phyloP scores from a whole-genome alignment of 495 filamentous ascomycete genomes.

The Podospora appendiculata region DNA sequence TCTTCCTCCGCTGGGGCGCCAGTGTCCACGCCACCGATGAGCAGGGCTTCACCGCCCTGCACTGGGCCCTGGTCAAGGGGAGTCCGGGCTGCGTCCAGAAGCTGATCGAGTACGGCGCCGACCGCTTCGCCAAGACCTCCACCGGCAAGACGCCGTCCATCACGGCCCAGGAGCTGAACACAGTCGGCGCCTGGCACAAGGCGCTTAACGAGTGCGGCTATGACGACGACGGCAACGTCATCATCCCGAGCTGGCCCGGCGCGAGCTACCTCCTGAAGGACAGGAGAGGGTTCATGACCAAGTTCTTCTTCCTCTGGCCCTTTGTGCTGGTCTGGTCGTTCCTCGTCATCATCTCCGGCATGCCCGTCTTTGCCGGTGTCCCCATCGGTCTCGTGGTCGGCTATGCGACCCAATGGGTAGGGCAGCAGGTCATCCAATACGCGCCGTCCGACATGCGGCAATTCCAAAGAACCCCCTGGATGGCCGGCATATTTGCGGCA shows the following conservation, averaged over 20 bases:
- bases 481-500: slow-evolving; percentile 87
- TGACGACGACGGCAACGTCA: slow-evolving; percentile 65
- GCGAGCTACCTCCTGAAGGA: slow-evolving; percentile 56
- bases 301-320: slow-evolving; percentile 89
- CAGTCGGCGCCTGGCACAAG: slow-evolving; percentile 68
- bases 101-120: slow-evolving; percentile 86
- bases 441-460: slow-evolving; percentile 79
- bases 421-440: slow-evolving; percentile 66
- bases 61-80: slow-evolving; percentile 95
- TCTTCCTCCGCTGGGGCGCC: slow-evolving; percentile 92
- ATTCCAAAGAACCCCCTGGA: slow-evolving; percentile 86
- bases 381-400: slow-evolving; percentile 58
- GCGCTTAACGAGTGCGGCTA: slow-evolving; percentile 82
- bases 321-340: slow-evolving; percentile 64
- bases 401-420: slow-evolving; percentile 71
- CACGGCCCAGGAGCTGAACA: slow-evolving; percentile 86
- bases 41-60: slow-evolving; percentile 83
- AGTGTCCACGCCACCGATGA: slow-evolving; percentile 87
- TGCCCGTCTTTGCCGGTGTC: slow-evolving; percentile 66
- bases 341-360: slow-evolving; percentile 62
- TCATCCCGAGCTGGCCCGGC: slow-evolving; percentile 50
- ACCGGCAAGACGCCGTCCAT: slow-evolving; percentile 82
- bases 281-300: slow-evolving; percentile 63
- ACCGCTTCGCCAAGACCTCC: slow-evolving; percentile 77
- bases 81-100: slow-evolving; percentile 80